These are phyloP conservation scores for Neonothopanus nambi DNA, from an alignment of 1,284 basidiomycete genomes.

Conservation along the genomic window DNA sequence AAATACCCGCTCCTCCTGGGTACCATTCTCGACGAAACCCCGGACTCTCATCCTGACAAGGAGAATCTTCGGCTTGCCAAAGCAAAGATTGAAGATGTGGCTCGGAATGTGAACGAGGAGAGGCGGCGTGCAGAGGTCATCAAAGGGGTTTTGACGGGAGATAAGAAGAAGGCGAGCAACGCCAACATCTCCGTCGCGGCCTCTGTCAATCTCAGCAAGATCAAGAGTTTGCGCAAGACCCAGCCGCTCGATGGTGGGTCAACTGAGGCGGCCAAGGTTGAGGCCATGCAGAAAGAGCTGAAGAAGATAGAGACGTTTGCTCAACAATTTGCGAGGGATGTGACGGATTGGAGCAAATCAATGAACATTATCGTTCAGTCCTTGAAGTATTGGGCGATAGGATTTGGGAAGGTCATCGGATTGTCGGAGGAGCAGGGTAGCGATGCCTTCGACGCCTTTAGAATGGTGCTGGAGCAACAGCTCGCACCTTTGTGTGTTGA, in stretches of 20 bases:
- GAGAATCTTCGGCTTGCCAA: slow-evolving; percentile 66
- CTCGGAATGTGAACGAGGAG: slow-evolving; percentile 85
- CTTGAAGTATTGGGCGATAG: slow-evolving; percentile 59
- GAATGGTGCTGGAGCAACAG: slow-evolving; percentile 53
- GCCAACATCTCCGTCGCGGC: slow-evolving; percentile 50
- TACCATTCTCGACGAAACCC: slow-evolving; percentile 80
- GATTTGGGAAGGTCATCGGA: slow-evolving; percentile 70
- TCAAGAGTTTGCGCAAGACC: slow-evolving; percentile 46
- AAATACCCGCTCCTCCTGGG: slow-evolving; percentile 89
- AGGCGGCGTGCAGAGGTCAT: slow-evolving; percentile 85
- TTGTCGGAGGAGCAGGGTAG: slow-evolving; percentile 45
- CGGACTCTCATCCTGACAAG: slow-evolving; percentile 75
- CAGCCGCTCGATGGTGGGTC: slow-evolving; percentile 33
- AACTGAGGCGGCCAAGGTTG: slow-evolving; percentile 59
- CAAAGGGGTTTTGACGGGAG: slow-evolving; percentile 57
- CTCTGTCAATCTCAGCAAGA: slow-evolving; percentile 57
- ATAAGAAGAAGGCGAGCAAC: slow-evolving; percentile 48
- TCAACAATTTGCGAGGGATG: slow-evolving; percentile 57
- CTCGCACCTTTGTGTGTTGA: slow-evolving; percentile 53
- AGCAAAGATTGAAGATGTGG: slow-evolving; percentile 72
- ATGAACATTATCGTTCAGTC: slow-evolving; percentile 45
- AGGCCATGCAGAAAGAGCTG: slow-evolving; percentile 54
- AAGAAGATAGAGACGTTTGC: slow-evolving; percentile 54
- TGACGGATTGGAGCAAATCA: slow-evolving; percentile 59
- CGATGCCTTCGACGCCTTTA: slow-evolving; percentile 77